Evolutionary conservation across 1,139 yeast genomes (phyloP), one percentile per base, ranked within the genome.

Genomic region (Kluyveromyces sp.): DNA sequence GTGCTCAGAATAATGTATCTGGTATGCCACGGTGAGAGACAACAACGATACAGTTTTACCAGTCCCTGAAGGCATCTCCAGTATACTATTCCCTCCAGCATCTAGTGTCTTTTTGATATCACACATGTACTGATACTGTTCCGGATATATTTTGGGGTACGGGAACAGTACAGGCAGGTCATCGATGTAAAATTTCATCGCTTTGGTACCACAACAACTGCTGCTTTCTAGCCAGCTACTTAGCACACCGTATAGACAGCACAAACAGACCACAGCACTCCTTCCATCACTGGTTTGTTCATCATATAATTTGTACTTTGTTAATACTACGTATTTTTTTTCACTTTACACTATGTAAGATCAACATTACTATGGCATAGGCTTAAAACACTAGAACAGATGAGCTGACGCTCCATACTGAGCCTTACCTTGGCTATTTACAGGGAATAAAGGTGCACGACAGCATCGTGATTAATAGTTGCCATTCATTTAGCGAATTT

Each of bases 61-160:
- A 3, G 99, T 92, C 2, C 99, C 99, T n/a, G 99, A 92, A 56
- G 99, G 99, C 99, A 92, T 92, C 68, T 92, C 99, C 59, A 92
- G 66, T 45, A 92, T 89, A 67, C 96, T 85, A 63, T 89, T 88
- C n/a, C 97, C 98, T 1, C 97, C 97, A 1, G 83, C 95, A 69
- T 92, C 99, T 41, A 92, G 68, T 1, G 97, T 85, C 61, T 82
- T 80, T 68, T 92, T 92, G 55, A 92, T 83, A 64, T 92, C 97
- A 55, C 94, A 78, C 97, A 92, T 92, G 66, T 92, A 92, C 36
- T 92, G 92, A 71, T 89, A 92, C 63, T 92, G 99, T 65, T 92
- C 99, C 1, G 99, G 99, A 61, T 92, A 92, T 47, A 92, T 92
- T 60, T 86, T 76, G 3, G 97, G 97, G 63, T 92, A 92, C n/a